phyloP scores from a whole-genome alignment of 169 alveolate genomes.

The Cryptosporidium sp. region DNA sequence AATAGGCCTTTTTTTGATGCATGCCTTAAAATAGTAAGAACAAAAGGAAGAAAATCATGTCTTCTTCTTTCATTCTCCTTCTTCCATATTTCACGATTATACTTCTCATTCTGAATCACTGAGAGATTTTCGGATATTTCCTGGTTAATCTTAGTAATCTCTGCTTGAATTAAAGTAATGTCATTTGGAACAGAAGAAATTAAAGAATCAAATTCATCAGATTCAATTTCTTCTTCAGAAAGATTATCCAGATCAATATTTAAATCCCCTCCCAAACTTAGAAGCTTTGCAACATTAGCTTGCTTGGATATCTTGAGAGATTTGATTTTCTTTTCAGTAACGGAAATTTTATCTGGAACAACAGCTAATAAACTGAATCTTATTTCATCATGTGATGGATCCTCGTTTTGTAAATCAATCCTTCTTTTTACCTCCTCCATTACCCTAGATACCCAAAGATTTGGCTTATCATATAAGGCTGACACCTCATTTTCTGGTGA shows the following conservation, averaged over 20 bases:
- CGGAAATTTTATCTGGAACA: slow-evolving; percentile 52
- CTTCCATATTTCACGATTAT: slow-evolving; percentile 65
- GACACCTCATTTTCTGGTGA: not conserved
- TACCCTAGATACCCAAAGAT: slow-evolving; percentile 33
- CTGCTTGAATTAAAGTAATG: not conserved
- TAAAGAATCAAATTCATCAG: slow-evolving; percentile 37
- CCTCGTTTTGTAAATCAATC: slow-evolving; percentile 33
- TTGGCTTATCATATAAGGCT: slow-evolving; percentile 27
- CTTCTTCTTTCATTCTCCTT: slow-evolving; percentile 75
- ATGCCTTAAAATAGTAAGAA: slow-evolving; percentile 59
- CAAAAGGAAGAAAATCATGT: slow-evolving; percentile 76
- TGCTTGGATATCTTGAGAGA: slow-evolving; percentile 7
- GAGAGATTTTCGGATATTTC: slow-evolving; percentile 17
- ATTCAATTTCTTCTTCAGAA: slow-evolving; percentile 14
- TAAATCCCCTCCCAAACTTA: slow-evolving; percentile 14
- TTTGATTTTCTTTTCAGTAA: slow-evolving; percentile 2
- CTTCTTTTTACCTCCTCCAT: slow-evolving; percentile 60
- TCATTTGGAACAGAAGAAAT: slow-evolving; percentile 7
- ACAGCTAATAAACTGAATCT: slow-evolving; percentile 76
- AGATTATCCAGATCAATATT: not conserved
- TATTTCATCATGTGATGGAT: slow-evolving; percentile 27
- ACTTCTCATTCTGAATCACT: slow-evolving; percentile 26
- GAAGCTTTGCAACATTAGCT: slow-evolving; percentile 2
- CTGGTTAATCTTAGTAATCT: slow-evolving; percentile 1
- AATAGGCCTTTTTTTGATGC: slow-evolving; percentile 69